Base-by-base conservation (phyloP, 139 green algal genomes). In the Chlorella sp. region DNA sequence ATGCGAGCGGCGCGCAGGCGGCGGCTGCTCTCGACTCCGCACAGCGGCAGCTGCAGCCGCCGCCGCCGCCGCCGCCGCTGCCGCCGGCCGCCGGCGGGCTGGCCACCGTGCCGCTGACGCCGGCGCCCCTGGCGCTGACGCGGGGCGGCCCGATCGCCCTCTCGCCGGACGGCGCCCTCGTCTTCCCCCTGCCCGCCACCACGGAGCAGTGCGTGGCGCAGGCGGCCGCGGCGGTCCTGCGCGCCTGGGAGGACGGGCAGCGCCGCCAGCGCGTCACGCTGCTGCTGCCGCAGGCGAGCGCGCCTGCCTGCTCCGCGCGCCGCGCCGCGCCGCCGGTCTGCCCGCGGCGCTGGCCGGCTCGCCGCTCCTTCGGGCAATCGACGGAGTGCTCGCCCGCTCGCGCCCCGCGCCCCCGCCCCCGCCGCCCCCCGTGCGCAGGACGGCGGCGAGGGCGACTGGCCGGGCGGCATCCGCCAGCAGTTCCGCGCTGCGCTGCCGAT, bases 391-490 rank as follows among this genome's bases (percentile, higher is more conserved):
- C n/a, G n/a, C n/a, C n/a, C n/a, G n/a, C n/a, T n/a, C n/a, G n/a
- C n/a, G n/a, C n/a, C n/a, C n/a, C n/a, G n/a, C n/a, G n/a, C n/a
- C n/a, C n/a, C n/a, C n/a, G n/a, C n/a, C n/a, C n/a, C n/a, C n/a
- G n/a, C n/a, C n/a, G n/a, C n/a, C n/a, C n/a, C n/a, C n/a, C n/a
- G n/a, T n/a, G n/a, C n/a, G n/a, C n/a, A n/a, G n/a, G n/a, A n/a
- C n/a, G n/a, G n/a, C 8, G 70, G 53, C 15, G 73, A 77, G 29
- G 50, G 45, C 23, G 84, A 83, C 40, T 90, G 89, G 90, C 91
- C 93, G 0, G 93, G 93, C 36, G 93, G 93, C 72, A 94, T 97
- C 58, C 71, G 88, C 31, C 92, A 97, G 86, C 91, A 97, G 82
- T 96, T 96, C 84, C 88, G n/a, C n/a, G 86, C 53, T 66, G 64